Evolutionary conservation across 108 stramenopile species (phyloP).

Genomic region (Conticribra guillardii): DNA sequence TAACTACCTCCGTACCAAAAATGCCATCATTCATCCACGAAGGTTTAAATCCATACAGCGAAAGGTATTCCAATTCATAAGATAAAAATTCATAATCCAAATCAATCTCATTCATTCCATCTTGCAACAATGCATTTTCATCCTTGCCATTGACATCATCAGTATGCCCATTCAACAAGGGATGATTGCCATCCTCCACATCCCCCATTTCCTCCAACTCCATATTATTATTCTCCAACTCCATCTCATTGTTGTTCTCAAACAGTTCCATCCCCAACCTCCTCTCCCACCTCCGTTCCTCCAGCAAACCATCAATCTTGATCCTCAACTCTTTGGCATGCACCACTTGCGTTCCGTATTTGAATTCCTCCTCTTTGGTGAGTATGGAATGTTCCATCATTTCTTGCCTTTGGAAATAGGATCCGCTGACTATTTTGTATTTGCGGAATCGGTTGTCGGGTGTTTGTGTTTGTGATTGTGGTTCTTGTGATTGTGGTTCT

Average conservation of each 20-base stretch:
- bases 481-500: too few relatives aligned
- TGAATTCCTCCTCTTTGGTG: slow-evolving; percentile 65
- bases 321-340: slow-evolving; percentile 45
- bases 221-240: slow-evolving; percentile 7
- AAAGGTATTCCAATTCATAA: slow-evolving; percentile 47
- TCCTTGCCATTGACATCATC: slow-evolving; percentile 1
- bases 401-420: slow-evolving; percentile 27
- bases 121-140: slow-evolving; percentile 4
- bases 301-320: slow-evolving; percentile 41
- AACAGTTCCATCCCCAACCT: background rate
- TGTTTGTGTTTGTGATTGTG: too few relatives aligned
- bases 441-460: too few relatives aligned
- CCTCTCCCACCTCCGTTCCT: slow-evolving; percentile 11
- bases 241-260: slow-evolving; percentile 10
- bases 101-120: slow-evolving; percentile 3
- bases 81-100: slow-evolving; percentile 39
- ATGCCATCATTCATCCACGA: slow-evolving; percentile 19
- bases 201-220: background rate
- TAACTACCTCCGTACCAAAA: slow-evolving; percentile 36
- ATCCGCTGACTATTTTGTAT: too few relatives aligned
- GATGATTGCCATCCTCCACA: too few relatives aligned
- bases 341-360: slow-evolving; percentile 57
- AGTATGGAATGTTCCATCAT: slow-evolving; percentile 73
- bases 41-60: slow-evolving; percentile 39
- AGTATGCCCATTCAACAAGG: too few relatives aligned